Base-by-base conservation (phyloP, 2,329 filamentous ascomycete genomes). In the Neofusicoccum kwambonambiense region DNA sequence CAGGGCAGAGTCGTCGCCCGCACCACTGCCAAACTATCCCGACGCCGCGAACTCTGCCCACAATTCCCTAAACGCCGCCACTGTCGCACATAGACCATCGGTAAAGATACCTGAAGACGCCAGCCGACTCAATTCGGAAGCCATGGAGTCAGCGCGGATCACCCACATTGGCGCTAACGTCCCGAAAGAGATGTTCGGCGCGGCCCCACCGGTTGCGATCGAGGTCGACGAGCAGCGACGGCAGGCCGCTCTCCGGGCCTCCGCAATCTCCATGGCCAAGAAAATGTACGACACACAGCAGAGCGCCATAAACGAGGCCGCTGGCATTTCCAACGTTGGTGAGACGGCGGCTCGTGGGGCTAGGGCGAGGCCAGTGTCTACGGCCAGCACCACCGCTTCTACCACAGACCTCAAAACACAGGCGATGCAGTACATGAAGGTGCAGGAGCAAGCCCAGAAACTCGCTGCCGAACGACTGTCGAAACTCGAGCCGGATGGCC, bases 401-500 rank as follows among this genome's bases (percentile, higher is more conserved):
- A 39, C 54, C 5, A 45, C 70, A 4, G 83, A 86, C 64, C 79
- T 87, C 6, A 85, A 84, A 71, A 80, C 83, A 42, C 79, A 83
- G 67, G 81, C 81, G 4, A 72, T 82, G 74, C 76, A 76, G 34
- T 83, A 83, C 66, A 80, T 87, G 67, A 89, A 87, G 67, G 82
- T 97, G 1, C 92, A 97, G 73, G 92, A 96, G 72, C 89, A 90
- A 5, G 94, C 94, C 0, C 92, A 95, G 72, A 93, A 89, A 72
- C 86, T 95, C 63, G 93, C 94, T 0, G 88, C 93, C 65, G 91
- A 96, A 75, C 88, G 93, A 41, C 81, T 97, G 27, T 87, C 91
- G 4, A 94, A 90, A 73, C 87, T 97, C 66, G 87, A 94, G 45
- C 60, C 65, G 31, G 89, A 93, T 60, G 83, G 87, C 67, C 83